Percentiles rank a stretch among this genome's conserved stretches.
phyloP scores from a whole-genome alignment of 2,329 filamentous ascomycete genomes.

The Calonectria pseudoturangicola region DNA sequence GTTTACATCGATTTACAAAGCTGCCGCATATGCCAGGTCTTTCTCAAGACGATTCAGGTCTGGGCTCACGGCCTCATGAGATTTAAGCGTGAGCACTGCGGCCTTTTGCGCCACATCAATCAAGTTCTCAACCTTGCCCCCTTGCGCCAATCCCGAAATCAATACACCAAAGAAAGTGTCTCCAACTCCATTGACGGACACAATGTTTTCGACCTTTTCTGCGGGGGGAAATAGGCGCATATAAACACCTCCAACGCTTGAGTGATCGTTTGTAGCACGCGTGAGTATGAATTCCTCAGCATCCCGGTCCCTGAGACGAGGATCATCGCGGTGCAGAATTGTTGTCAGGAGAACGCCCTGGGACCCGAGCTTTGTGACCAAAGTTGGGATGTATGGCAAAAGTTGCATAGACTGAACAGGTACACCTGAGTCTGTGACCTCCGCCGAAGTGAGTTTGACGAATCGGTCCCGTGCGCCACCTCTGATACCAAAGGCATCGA shows the following conservation, averaged over 20 bases:
- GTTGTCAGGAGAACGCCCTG: conserved; percentile 85
- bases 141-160: conserved; percentile 83
- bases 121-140: conserved; percentile 74
- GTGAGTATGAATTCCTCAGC: conserved; percentile 83
- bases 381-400: conserved; percentile 89
- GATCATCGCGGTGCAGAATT: conserved; percentile 80
- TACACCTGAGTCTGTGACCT: conserved; percentile 85
- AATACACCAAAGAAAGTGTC: conserved; percentile 94
- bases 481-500: conserved; percentile 86
- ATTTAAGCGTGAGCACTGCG: conserved; percentile 85
- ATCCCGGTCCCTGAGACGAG: conserved; percentile 77
- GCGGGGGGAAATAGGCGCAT: conserved; percentile 83
- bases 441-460: conserved; percentile 77
- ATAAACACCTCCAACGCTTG: conserved; percentile 84
- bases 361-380: conserved; percentile 88
- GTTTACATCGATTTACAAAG: conserved; percentile 34
- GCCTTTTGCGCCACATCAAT: conserved; percentile 89
- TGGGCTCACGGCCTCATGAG: conserved; percentile 82
- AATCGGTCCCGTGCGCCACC: conserved; percentile 82
- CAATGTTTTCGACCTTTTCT: conserved; percentile 80
- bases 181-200: conserved; percentile 95
- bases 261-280: conserved; percentile 72
- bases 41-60: conserved; percentile 68
- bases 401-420: conserved; percentile 90
- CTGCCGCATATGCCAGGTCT: conserved; percentile 58